Evolutionary conservation across 2,329 filamentous ascomycete genomes (phyloP).

Genomic region (Colletotrichum gigasporum): DNA sequence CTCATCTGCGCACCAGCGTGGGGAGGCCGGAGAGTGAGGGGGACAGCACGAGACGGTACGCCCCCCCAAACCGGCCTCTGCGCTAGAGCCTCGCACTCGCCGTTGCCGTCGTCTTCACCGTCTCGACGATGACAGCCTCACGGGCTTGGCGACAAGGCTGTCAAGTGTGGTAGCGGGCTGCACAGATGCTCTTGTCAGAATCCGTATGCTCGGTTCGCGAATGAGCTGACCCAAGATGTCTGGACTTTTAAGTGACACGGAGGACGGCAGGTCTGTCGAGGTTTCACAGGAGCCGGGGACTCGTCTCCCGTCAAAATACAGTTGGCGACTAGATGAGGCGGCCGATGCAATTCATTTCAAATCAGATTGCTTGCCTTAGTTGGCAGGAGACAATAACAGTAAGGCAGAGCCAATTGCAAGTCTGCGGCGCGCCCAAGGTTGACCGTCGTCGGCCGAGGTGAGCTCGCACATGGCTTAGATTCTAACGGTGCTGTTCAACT

Average conservation of each 20-base stretch:
- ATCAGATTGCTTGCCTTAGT: neutral
- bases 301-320: neutral
- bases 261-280: neutral
- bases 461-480: no score
- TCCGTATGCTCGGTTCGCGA: neutral
- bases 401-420: constrained; percentile 15
- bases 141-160: neutral
- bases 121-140: neutral
- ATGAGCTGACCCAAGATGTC: neutral
- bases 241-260: neutral
- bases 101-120: constrained; percentile 1
- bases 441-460: neutral
- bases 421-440: constrained; percentile 1
- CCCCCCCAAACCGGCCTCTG: neutral
- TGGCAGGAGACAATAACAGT: constrained; percentile 18
- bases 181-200: neutral
- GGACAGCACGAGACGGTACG: neutral
- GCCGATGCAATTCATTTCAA: constrained; percentile 19
- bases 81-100: neutral
- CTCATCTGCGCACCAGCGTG: neutral
- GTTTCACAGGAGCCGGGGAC: neutral
- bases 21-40: constrained; percentile 1
- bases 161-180: neutral
- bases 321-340: constrained; percentile 7
- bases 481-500: neutral